Evolutionary conservation across 108 stramenopile species (phyloP), one percentile per base, ranked within the genome.

Genomic region (Hondaea fermentalgiana): DNA sequence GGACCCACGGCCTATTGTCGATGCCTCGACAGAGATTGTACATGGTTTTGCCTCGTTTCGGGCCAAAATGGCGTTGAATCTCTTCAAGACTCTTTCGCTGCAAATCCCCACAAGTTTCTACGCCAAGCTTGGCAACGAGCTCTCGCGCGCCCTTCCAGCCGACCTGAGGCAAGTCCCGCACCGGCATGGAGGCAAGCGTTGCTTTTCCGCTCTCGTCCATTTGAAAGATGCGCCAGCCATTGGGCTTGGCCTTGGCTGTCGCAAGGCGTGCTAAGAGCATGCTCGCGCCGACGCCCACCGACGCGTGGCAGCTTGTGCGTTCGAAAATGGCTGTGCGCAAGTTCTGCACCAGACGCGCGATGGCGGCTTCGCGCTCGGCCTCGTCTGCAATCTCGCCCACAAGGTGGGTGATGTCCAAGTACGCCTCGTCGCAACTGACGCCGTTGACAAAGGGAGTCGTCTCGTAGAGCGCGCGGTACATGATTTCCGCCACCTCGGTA

Each of bases 371-470:
- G 17, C 83, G 47, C 16, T 43, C 35, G 44, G 17, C 28, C 8
- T 0, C 43, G 5, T 59, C 25, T n/a, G 72, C 58, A 16, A 29
- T 83, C 51, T 87, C 89, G 5, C 47, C 87, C 87, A 91, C 72
- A 8, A 83, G 57, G 58, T 92, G 60, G 14, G 45, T 87, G 58
- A 93, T 87, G 42, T 93, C 92, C 45, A 93, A 16, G 53, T 89
- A 93, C 43, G 92, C 93, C 88, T 93, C 93, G 51, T 93, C 93
- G 92, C 92, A 92, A 87, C 90, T 91, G 5, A 93, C 91, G 17
- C 92, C 91, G 88, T 92, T 91, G 25, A 93, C 93, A 25, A 92
- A 91, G 8, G 88, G 87, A 28, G 93, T 89, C 29, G 51, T 57
- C 44, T 59, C 57, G 44, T 92, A 72, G 57, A 93, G 92, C 42